These are phyloP conservation scores for Blepharisma japonicum DNA, from an alignment of 73 alveolate genomes.

Conservation along the genomic window DNA sequence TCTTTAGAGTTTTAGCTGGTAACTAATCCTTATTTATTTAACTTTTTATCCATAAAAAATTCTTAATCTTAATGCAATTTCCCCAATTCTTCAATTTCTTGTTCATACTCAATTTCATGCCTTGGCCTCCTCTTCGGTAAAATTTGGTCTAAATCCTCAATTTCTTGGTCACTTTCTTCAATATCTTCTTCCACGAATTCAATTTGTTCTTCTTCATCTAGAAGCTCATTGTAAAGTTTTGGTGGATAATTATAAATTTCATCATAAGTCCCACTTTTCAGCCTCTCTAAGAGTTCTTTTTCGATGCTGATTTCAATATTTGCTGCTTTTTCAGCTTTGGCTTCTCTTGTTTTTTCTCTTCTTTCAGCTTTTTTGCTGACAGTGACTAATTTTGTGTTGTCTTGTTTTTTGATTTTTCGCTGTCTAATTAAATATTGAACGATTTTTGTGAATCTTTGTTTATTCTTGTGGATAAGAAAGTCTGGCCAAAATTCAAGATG, in stretches of 20 bases:
- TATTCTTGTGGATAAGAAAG: conserved; percentile 95
- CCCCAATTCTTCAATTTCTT: conserved; percentile 33
- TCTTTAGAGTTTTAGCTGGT: too few species aligned
- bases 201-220: conserved; percentile 72
- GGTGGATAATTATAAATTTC: conserved; percentile 92
- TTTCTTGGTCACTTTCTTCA: conserved; percentile 52
- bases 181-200: conserved; percentile 43
- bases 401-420: conserved; percentile 72
- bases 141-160: conserved; percentile 30
- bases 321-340: conserved; percentile 90
- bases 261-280: conserved; percentile 75
- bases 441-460: conserved; percentile 97
- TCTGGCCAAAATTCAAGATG: conserved; percentile 96
- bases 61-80: background rate
- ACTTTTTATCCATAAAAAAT: too few species aligned
- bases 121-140: conserved; percentile 40
- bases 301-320: conserved; percentile 91
- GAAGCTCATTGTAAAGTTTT: conserved; percentile 70
- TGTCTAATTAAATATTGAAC: conserved; percentile 94
- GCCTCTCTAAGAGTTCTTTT: conserved; percentile 87
- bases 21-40: too few species aligned
- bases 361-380: conserved; percentile 97
- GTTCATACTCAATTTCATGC: conserved; percentile 59
- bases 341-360: conserved; percentile 96
- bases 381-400: conserved; percentile 82